Conservation (phyloP, 805 yeast species). For the Cyberlindnera xishuangbannaensis region DNA sequence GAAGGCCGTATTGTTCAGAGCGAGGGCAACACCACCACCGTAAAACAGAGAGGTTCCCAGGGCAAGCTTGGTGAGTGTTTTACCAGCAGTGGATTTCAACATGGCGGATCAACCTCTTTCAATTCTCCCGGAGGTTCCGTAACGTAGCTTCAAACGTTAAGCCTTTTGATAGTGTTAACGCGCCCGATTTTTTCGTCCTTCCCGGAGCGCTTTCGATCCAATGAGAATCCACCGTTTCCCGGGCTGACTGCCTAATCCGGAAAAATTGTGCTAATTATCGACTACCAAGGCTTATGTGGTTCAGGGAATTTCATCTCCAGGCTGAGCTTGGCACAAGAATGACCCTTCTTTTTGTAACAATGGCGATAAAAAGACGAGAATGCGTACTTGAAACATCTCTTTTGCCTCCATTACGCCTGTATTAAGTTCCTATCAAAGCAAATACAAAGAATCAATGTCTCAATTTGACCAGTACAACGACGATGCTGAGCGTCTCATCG, state of each 20-base stretch:
- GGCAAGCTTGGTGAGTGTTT: conserved; percentile 26
- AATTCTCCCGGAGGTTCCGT: too few relatives aligned
- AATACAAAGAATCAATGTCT: too few relatives aligned
- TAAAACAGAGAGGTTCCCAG: conserved; percentile 36
- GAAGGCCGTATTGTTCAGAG: conserved; percentile 51
- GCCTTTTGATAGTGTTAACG: too few relatives aligned
- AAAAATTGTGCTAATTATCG: neutral
- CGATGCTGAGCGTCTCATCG: conserved; percentile 12
- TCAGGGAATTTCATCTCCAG: conserved; percentile 7
- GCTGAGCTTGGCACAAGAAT: too few relatives aligned
- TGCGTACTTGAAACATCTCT: too few relatives aligned
- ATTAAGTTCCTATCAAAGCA: too few relatives aligned
- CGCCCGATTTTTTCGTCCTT: too few relatives aligned
- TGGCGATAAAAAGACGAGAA: too few relatives aligned
- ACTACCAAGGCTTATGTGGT: neutral
- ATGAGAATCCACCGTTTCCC: conserved; percentile 6
- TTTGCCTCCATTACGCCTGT: too few relatives aligned
- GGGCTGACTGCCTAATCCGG: conserved; percentile 7
- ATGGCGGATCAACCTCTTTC: conserved; percentile 9
- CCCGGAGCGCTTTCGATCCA: too few relatives aligned
- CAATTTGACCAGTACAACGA: conserved; percentile 8
- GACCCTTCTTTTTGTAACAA: too few relatives aligned
- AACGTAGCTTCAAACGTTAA: too few relatives aligned
- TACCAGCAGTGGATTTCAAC: conserved; percentile 28
- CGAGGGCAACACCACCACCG: conserved; percentile 53